phyloP scores from a whole-genome alignment of 2,329 filamentous ascomycete genomes.

The Aspergillus nomiae region DNA sequence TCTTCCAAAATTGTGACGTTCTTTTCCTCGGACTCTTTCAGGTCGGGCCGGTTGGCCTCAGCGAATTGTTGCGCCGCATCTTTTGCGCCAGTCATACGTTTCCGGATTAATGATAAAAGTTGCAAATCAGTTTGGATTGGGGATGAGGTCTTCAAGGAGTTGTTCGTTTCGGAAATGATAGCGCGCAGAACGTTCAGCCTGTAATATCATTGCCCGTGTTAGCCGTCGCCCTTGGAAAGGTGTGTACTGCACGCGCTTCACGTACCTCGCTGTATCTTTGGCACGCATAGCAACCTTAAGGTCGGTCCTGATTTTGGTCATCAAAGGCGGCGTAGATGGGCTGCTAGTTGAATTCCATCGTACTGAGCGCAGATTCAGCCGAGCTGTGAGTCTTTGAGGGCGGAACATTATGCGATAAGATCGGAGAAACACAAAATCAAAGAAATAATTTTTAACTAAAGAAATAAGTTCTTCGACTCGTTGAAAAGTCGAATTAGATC shows the following conservation, averaged over 20 bases:
- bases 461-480: not conserved
- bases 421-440: not conserved
- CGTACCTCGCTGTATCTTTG: slow-evolving; percentile 49
- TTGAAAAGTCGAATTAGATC: not conserved
- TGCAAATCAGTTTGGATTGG: slow-evolving; percentile 52
- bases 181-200: slow-evolving; percentile 52
- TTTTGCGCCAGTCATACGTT: slow-evolving; percentile 40
- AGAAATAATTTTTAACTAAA: not conserved
- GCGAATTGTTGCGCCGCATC: slow-evolving; percentile 46
- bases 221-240: not conserved
- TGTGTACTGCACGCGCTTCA: not conserved
- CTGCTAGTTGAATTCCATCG: slow-evolving; percentile 45
- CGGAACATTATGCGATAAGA: slow-evolving; percentile 33
- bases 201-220: not conserved
- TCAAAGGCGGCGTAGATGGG: slow-evolving; percentile 43
- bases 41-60: slow-evolving; percentile 43
- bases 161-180: slow-evolving; percentile 53
- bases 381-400: slow-evolving; percentile 30
- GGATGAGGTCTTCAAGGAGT: slow-evolving; percentile 48
- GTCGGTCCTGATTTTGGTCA: slow-evolving; percentile 48
- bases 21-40: slow-evolving; percentile 48
- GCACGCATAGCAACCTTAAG: slow-evolving; percentile 53
- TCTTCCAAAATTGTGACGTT: slow-evolving; percentile 48
- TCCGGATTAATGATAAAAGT: slow-evolving; percentile 49
- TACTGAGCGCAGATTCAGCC: slow-evolving; percentile 30